Evolutionary conservation across 345 rosid species (phyloP), one percentile per base, ranked within the genome.

Genomic region (Gossypium arboreum): DNA sequence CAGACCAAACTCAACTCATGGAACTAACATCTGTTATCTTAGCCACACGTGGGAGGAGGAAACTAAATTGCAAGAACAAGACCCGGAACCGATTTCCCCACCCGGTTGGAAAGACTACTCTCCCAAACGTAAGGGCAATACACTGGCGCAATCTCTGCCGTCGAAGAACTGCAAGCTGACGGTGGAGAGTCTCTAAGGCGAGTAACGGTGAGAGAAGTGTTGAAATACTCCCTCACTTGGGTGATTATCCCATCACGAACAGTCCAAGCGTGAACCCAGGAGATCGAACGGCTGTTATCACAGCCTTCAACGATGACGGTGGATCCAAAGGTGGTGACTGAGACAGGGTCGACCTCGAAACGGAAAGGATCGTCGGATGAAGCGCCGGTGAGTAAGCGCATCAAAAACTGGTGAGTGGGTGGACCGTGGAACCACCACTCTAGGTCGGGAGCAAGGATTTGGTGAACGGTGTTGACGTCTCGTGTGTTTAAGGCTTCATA

Each of bases 391-490:
- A 95, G 96, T 24, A 87, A 81, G 86, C 89, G 98, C 99, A 93
- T 95, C 96, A 95, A 58, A 89, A 86, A 95, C 90, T 95, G 99
- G 88, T 95, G 90, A 27, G 94, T 80, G 5, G 98, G 99, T 3
- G 99, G 99, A 15, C 99, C 99, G 79, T 95, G 99, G 82, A 95
- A 95, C 99, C 99, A 95, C 86, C 93, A 91, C 86, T 95, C 99
- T 64, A 95, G 98, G 75, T 95, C 99, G 7, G 92, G 86, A 20
- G 93, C 92, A 0, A 95, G 81, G 83, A 91, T 86, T 80, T 83
- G 81, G 88, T 86, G 90, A 10, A 95, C 96, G 1, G 91, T 87
- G 57, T 71, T 80, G 0, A 89, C 98, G 98, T 95, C 93, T 17
- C 94, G 93, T 22, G 86, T 58, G 57, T 81, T 88, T 60, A 95